Evolutionary conservation across 1,284 basidiomycete species (phyloP), one percentile per base, ranked within the genome.

Genomic region (Pholiota adiposa): DNA sequence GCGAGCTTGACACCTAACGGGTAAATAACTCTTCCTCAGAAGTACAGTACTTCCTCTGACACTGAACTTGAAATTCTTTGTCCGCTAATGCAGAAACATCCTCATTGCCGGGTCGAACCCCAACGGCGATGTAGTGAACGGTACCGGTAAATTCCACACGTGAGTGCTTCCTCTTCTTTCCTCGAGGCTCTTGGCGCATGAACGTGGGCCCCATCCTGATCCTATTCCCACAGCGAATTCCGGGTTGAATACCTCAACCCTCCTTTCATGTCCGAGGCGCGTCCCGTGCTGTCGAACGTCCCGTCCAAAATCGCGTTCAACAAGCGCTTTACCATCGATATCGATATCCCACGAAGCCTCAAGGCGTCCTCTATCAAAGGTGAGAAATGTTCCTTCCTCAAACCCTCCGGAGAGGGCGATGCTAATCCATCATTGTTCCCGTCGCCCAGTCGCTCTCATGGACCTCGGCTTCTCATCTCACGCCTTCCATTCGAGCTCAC

Each of bases 21-120:
- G 56, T 51, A 51, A 52, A n/a, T 16, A 33, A 6, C 23, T 31
- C 19, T 52, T 14, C 34, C 23, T 27, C 14, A 7, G 36, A 38
- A 14, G 9, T 12, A 27, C 29, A 12, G 16, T n/a, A 6, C 18
- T 9, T 4, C 3, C 12, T 36, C 9, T 34, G 31, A 31, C 9
- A 12, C 27, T n/a, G 27, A 21, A 34, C 3, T 29, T 53, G 21
- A 29, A 23, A 23, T 44, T 29, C n/a, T 36, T 8, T 41, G 78
- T 18, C 72, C 75, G 41, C 67, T 82, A n/a, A 79, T 34, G 16
- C 25, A 73, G 74, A 43, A 78, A 80, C 60, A 76, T 84, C 59
- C 72, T 82, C 64, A 69, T 84, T 54, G 79, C 77, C 21, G 83
- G 83, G 0, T 80, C 75, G 38, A 84, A 84, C 67, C 83, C 83